phyloP scores from a whole-genome alignment of 1,284 basidiomycete species.

The Sporisorium graminicola region DNA sequence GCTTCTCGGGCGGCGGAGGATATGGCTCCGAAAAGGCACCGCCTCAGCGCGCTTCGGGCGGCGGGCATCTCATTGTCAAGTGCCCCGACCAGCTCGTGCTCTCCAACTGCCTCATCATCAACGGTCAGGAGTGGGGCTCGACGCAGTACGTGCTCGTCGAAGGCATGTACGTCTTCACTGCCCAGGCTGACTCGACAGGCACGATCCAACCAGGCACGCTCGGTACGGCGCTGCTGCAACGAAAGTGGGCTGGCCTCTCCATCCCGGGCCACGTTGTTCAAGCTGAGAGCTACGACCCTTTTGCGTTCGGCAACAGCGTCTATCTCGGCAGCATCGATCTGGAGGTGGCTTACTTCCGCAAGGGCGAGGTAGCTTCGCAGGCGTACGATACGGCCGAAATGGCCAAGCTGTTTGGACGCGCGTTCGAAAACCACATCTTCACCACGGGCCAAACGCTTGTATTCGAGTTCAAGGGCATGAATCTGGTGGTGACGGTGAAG shows the following conservation, averaged over 20 bases:
- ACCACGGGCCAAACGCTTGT: slow-evolving; percentile 80
- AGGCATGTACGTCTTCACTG: slow-evolving; percentile 65
- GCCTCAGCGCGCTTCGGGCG: slow-evolving; percentile 10
- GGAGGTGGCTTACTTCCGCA: slow-evolving; percentile 61
- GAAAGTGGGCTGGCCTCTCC: slow-evolving; percentile 66
- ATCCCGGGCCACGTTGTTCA: slow-evolving; percentile 60
- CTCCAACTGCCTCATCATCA: slow-evolving; percentile 64
- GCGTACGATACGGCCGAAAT: slow-evolving; percentile 83
- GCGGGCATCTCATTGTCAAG: slow-evolving; percentile 51
- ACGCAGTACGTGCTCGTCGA: slow-evolving; percentile 66
- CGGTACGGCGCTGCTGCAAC: slow-evolving; percentile 61
- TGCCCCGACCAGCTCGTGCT: slow-evolving; percentile 59
- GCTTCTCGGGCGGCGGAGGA: slow-evolving; percentile 25
- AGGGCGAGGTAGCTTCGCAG: slow-evolving; percentile 50
- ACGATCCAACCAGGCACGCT: slow-evolving; percentile 57
- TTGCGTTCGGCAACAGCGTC: slow-evolving; percentile 56
- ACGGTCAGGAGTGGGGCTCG: slow-evolving; percentile 64
- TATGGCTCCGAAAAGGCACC: slow-evolving; percentile 40
- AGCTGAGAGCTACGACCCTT: slow-evolving; percentile 64
- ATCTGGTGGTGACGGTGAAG: slow-evolving; percentile 81
- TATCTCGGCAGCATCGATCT: slow-evolving; percentile 65
- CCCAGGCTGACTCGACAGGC: slow-evolving; percentile 54
- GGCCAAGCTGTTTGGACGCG: slow-evolving; percentile 80
- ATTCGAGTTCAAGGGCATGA: slow-evolving; percentile 91
- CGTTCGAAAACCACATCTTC: slow-evolving; percentile 76